phyloP scores from a whole-genome alignment of 192 early-diverging fungal species.

The Chytriomyces sp. region DNA sequence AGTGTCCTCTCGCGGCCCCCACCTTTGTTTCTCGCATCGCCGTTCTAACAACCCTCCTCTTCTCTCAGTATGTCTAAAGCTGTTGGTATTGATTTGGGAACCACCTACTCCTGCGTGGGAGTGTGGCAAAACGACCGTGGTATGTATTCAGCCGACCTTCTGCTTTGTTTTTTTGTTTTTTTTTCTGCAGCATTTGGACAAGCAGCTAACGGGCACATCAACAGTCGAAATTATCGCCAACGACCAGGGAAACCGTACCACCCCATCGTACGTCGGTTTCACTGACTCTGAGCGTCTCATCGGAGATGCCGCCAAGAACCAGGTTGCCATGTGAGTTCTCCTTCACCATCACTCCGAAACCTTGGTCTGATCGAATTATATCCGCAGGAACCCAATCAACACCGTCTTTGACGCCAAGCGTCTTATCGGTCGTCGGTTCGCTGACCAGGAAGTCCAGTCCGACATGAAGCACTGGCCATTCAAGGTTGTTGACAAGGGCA shows the following conservation, averaged over 20 bases:
- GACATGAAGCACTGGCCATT: constrained; percentile 99
- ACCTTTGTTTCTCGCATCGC: not conserved
- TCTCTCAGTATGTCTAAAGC: constrained; percentile 54
- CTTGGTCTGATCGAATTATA: not conserved
- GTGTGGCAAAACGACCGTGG: constrained; percentile 70
- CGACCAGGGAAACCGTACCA: constrained; percentile 99
- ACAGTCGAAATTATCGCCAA: constrained; percentile 96
- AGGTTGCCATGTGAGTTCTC: constrained; percentile 78
- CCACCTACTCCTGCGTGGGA: constrained; percentile 87
- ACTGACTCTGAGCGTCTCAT: constrained; percentile 97
- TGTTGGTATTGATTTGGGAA: constrained; percentile 97
- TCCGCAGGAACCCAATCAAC: constrained; percentile 73
- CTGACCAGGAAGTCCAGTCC: constrained; percentile 90
- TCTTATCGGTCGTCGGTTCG: constrained; percentile 94
- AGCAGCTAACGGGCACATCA: not conserved
- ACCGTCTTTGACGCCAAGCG: constrained; percentile 99
- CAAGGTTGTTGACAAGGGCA: constrained; percentile 87
- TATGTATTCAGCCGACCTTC: not conserved
- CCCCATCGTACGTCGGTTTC: constrained; percentile 96
- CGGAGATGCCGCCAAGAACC: constrained; percentile 99
- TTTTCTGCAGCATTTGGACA: not conserved
- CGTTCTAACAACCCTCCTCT: not conserved
- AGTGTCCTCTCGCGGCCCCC: not conserved
- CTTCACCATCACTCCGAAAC: not conserved
- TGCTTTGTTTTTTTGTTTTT: not conserved